Percentiles rank a stretch among this genome's conserved stretches.
Conservation (phyloP, 2,329 filamentous ascomycete genomes). For the Knufia petricola region DNA sequence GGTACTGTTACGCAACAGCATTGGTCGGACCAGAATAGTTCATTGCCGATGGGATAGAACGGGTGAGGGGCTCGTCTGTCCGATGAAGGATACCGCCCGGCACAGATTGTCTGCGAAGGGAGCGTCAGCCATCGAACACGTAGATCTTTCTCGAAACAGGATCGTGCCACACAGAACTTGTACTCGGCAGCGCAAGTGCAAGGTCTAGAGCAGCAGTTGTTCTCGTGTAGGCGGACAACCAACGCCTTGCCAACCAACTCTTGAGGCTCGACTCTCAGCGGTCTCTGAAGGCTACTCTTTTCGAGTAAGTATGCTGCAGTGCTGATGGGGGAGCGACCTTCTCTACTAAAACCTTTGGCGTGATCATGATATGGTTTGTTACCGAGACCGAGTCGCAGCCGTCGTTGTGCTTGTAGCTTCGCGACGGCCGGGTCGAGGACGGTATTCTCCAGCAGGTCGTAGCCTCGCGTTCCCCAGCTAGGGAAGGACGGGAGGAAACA, state of each 20-base stretch:
- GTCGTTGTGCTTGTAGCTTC: slow-evolving; percentile 2
- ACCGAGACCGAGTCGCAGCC: not conserved
- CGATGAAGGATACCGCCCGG: slow-evolving; percentile 35
- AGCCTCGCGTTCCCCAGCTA: slow-evolving; percentile 36
- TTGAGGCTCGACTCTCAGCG: not conserved
- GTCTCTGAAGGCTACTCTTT: not conserved
- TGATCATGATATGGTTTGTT: not conserved
- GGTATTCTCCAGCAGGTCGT: slow-evolving; percentile 40
- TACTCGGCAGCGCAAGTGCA: slow-evolving; percentile 25
- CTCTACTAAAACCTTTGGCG: not conserved
- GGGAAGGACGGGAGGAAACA: slow-evolving; percentile 42
- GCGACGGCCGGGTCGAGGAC: slow-evolving; percentile 35
- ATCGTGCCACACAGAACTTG: too few relatives aligned
- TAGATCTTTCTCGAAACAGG: too few relatives aligned
- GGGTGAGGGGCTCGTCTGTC: not conserved
- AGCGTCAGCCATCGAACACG: slow-evolving; percentile 67
- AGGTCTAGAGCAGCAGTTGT: slow-evolving; percentile 43
- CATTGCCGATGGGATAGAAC: slow-evolving; percentile 57
- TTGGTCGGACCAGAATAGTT: slow-evolving; percentile 67
- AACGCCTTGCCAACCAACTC: slow-evolving; percentile 25
- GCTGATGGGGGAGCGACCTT: not conserved
- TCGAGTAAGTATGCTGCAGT: slow-evolving; percentile 12
- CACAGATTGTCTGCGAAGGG: slow-evolving; percentile 61
- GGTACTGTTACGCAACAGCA: slow-evolving; percentile 56
- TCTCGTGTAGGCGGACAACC: slow-evolving; percentile 37